Base-by-base conservation (phyloP, 2,329 filamentous ascomycete species). In the Fusarium poae region DNA sequence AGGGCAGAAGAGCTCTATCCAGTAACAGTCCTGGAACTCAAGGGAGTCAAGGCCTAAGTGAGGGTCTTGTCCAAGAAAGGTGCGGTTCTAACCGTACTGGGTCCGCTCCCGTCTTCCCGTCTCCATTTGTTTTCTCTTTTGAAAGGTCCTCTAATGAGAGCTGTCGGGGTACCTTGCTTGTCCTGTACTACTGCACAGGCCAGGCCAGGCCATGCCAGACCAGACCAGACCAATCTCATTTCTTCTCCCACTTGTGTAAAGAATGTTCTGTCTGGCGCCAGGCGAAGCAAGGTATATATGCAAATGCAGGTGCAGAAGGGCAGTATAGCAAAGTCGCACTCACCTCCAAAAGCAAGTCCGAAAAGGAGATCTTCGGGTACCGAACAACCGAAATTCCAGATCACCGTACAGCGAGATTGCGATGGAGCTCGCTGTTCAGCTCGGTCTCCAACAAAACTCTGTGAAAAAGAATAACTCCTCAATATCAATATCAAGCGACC, bases 21-120 rank as follows among this genome's bases (percentile, higher is more conserved):
- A 68, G 49, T 50, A 44, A 58, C 37, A 65, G 51, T 50, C 48
- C 61, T 74, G 67, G 67, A 60, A 59, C 66, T 60, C 39, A 60
- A 67, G 62, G 65, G 61, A 66, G 63, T 48, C 37, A 62, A 63
- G 55, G 48, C 59, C 56, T 39, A 61, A 67, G 59, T 48, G 61
- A 71, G 60, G 48, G 27, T 50, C 42, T 29, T 43, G 32, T 49
- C 68, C 63, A 49, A 63, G 62, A 57, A 56, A 58, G 52, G 67
- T 61, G 72, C 72, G 72, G 70, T 72, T 61, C 72, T 65, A 74
- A 72, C 72, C 71, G 72, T 71, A 62, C 68, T 72, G 57, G 68
- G 57, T 59, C 71, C 71, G 65, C 62, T 74, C 72, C 72, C 72
- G 72, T 59, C 71, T 62, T 74, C 71, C 72, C 72, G 71, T 73